phyloP scores from a whole-genome alignment of 1,284 basidiomycete genomes.

The Cutaneotrichosporon cavernicola region DNA sequence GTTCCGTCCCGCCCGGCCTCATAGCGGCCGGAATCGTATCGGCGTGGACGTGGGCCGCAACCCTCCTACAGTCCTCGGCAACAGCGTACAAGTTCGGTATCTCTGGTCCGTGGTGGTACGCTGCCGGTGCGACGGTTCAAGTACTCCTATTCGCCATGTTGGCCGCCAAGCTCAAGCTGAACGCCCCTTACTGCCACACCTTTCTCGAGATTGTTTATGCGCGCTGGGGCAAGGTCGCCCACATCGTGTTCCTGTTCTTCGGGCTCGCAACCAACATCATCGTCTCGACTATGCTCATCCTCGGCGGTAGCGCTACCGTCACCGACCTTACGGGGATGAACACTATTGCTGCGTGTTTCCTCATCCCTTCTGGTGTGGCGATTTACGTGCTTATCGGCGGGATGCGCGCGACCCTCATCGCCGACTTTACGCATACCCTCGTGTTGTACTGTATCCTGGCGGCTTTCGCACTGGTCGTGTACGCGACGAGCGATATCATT shows the following conservation, averaged over 20 bases:
- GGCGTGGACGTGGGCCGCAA: conserved; percentile 61
- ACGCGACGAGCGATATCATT: conserved; percentile 64
- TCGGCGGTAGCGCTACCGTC: conserved; percentile 75
- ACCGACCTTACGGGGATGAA: conserved; percentile 76
- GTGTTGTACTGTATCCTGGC: conserved; percentile 70
- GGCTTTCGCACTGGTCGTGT: conserved; percentile 67
- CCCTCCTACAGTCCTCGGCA: conserved; percentile 52
- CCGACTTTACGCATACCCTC: conserved; percentile 69
- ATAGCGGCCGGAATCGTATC: conserved; percentile 83
- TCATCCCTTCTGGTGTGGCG: conserved; percentile 54
- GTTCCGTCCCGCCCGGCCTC: conserved; percentile 77
- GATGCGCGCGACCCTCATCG: conserved; percentile 56
- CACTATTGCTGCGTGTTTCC: conserved; percentile 75
- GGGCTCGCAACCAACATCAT: conserved; percentile 72
- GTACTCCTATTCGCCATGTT: conserved; percentile 60
- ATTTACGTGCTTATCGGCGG: conserved; percentile 59
- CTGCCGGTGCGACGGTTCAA: conserved; percentile 53
- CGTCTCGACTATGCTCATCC: conserved; percentile 62
- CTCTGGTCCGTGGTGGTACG: conserved; percentile 55
- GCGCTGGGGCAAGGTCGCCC: conserved; percentile 72
- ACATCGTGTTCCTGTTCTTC: conserved; percentile 76
- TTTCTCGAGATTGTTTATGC: conserved; percentile 62
- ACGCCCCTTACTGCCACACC: conserved; percentile 57
- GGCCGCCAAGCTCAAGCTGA: conserved; percentile 60
- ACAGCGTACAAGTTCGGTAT: conserved; percentile 68